Base-by-base conservation (phyloP, 2,329 filamentous ascomycete genomes). In the Fusarium mexicanum region DNA sequence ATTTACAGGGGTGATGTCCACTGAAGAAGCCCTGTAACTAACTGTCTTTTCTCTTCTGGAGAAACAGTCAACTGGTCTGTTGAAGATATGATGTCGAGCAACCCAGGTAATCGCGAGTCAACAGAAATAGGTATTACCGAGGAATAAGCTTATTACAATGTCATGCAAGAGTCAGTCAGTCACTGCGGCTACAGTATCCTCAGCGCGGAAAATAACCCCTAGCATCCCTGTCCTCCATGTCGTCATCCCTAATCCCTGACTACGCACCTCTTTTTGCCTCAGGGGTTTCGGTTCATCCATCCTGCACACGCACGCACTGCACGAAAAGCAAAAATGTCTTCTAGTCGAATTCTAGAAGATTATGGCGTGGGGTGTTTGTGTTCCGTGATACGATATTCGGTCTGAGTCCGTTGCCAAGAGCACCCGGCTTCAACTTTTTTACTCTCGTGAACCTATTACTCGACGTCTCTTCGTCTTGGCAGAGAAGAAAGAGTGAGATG, bases 291-390 rank as follows among this genome's bases (percentile, higher is more conserved):
- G 31, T 37, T 26, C 50, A 37, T 53, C n/a, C 50, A 50, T 50
- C 29, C 22, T 53, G 31, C n/a, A 33, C 33, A 33, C 26, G 6
- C 17, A 33, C 38, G 26, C 35, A 67, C 54, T 26, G 37, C 44
- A n/a, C 14, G 29, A 29, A 50, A 22, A 41, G 44, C 10, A 29
- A 46, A 29, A 37, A 29, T 11, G 46, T 20, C 61, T 78, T 78
- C 74, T 76, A 73, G 71, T 67, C 63, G 59, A 69, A 54, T 78
- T 78, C 76, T 72, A 78, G 76, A 78, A 78, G 62, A 60, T 54
- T 47, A 29, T 29, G 33, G 35, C 66, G 59, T 60, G 62, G 69
- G 58, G 35, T 37, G 35, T 37, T 35, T 17, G 48, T 24, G 69
- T 20, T 44, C 60, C 44, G 37, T 65, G 46, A 61, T 44, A 48